A percentile compares a stretch with the other conserved stretches of the same genome.
Conservation (phyloP, 2,329 filamentous ascomycete genomes). For the Botrytis medusae region DNA sequence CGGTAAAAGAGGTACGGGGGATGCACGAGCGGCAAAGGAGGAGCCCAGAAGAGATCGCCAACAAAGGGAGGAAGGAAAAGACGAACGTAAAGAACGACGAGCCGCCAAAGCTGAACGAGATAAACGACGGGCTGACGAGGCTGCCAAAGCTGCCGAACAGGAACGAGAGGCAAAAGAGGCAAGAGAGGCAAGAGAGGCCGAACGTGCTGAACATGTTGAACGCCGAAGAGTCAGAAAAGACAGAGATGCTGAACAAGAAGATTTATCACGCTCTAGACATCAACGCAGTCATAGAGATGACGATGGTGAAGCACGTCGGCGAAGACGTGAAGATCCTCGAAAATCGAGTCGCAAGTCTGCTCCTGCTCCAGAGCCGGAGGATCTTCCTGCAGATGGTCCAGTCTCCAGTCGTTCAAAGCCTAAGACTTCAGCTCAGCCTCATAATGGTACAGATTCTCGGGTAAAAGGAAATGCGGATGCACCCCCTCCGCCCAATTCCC, state of each 20-base stretch:
- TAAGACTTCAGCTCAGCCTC: conserved; percentile 53
- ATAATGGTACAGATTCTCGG: conserved; percentile 65
- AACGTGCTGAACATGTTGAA: conserved; percentile 47
- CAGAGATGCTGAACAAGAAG: conserved; percentile 45
- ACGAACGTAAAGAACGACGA: conserved; percentile 59
- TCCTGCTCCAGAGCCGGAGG: conserved; percentile 42
- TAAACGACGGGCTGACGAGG: conserved; percentile 49
- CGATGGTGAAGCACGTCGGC: conserved; percentile 55
- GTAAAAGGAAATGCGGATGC: conserved; percentile 65
- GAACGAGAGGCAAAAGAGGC: conserved; percentile 36
- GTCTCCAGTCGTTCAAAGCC: conserved; percentile 35
- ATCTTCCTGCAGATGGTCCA: conserved; percentile 35
- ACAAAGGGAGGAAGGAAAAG: conserved; percentile 56
- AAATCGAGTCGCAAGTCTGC: conserved; percentile 45
- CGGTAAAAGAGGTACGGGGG: conserved; percentile 50
- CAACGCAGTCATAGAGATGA: conserved; percentile 51
- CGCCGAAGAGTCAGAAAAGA: conserved; percentile 49
- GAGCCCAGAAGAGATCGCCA: conserved; percentile 56
- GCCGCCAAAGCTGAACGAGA: conserved; percentile 57
- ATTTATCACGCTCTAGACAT: conserved; percentile 46
- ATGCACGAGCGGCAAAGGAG: conserved; percentile 57
- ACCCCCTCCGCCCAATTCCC: conserved; percentile 52
- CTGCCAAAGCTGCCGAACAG: conserved; percentile 46
- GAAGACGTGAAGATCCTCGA: conserved; percentile 48
- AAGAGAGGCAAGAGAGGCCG: too few species aligned